Evolutionary conservation across 2,329 filamentous ascomycete genomes (phyloP).

Genomic region (Fusarium dimerum): DNA sequence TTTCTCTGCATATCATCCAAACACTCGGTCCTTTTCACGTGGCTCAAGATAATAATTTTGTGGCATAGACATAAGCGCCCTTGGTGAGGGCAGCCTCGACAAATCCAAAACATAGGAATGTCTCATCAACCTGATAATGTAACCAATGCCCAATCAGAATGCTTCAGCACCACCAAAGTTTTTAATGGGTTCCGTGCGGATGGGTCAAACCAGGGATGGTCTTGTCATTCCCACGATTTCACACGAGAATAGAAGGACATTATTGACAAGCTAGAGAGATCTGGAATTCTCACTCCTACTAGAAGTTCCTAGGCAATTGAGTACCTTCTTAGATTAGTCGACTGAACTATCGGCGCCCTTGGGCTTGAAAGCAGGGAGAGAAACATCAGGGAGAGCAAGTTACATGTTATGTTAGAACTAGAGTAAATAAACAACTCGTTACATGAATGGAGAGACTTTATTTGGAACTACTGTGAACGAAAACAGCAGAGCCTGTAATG

Average conservation of each 20-base stretch:
- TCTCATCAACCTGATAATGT: neutral
- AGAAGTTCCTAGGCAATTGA: no score
- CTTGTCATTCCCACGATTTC: neutral
- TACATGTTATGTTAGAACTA: neutral
- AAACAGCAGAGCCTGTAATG: neutral
- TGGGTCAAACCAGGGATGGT: neutral
- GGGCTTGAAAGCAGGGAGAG: neutral
- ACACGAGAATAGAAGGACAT: no score
- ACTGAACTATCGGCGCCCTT: no score
- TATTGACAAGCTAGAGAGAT: no score
- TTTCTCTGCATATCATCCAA: neutral
- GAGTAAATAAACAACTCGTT: neutral
- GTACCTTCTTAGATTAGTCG: no score
- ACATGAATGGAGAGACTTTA: neutral
- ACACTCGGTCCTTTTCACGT: neutral
- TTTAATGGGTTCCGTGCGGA: neutral
- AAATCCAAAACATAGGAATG: neutral
- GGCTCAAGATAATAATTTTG: neutral
- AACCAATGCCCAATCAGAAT: neutral
- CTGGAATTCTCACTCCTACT: no score
- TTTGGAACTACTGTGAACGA: neutral
- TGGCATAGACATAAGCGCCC: neutral
- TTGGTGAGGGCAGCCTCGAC: neutral
- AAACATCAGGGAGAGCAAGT: no score
- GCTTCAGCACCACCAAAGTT: neutral